Evolutionary conservation across 495 filamentous ascomycete genomes (phyloP), one percentile per base, ranked within the genome.

Genomic region (Pseudevernia furfuracea): DNA sequence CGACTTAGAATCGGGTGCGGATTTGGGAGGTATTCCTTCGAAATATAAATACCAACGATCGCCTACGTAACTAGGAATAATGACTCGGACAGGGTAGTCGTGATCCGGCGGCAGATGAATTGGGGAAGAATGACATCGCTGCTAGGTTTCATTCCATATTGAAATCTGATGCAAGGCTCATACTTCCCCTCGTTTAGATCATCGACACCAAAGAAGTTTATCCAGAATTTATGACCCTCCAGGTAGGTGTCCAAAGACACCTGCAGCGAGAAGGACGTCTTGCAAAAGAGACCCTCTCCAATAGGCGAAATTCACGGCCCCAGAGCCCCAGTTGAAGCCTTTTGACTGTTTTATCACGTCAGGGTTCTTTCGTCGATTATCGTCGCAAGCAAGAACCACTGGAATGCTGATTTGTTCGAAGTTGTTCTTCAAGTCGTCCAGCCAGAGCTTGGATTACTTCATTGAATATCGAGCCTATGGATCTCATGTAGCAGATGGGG

Each of bases 281-380:
- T 32, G 43, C 15, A 61, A 11, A 49, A 38, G 17, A 23, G 41
- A 34, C 17, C 41, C 15, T 25, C 37, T 61, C 41, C 41, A 23
- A 32, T 36, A 25, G 59, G 59, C 34, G 34, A 28, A 60, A 21
- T 25, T 60, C 30, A 46, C 41, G 17, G 41, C 59, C 28, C 59
- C 59, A 44, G 19, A 60, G 30, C 28, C 41, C 41, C 41, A 37
- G 7, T 34, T 34, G 34, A 34, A 34, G 30, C 14, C 41, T 34
- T 60, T 60, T 25, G 28, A 60, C 23, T 10, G 39, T 21, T 34
- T 60, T 17, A 46, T 46, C 39, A 14, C 46, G 58, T 32, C 46
- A 12, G 46, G 5, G 34, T 21, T 3, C 21, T 46, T 60, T 17
- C 58, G 23, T 5, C 58, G 14, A 19, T 60, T 60, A 60, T 23